Evolutionary conservation across 805 yeast species (phyloP), one percentile per base, ranked within the genome.

Genomic region (Wickerhamiella lipophila): DNA sequence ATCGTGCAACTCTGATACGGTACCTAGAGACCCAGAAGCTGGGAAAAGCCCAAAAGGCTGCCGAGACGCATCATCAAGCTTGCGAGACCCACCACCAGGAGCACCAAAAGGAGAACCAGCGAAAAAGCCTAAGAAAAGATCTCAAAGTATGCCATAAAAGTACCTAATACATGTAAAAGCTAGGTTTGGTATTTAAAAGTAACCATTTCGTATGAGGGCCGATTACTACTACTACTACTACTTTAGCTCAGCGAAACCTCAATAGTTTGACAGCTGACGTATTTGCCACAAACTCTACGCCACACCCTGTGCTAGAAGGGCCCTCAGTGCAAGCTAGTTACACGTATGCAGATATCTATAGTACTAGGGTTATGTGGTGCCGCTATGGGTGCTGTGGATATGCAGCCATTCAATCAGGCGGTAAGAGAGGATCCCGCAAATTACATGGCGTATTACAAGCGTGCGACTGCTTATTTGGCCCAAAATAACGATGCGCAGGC

Each of bases 391-490:
- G 38, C 49, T 13, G 40, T 49, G 9, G 53, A 51, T 32, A 34
- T 59, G 32, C 25, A 41, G 12, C 46, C 42, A 11, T 59, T 57
- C 45, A 64, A 64, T 47, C 51, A 52, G 12, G 64, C 62, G 3
- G 55, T 63, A 13, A 42, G 54, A 19, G 42, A 51, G 3, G 59
- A 58, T 21, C 64, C 64, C 23, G 34, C 47, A 7, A 58, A 60
- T 52, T 60, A 56, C 48, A 42, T 65, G 49, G 59, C 60, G 21
- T 53, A 59, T 25, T 68, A 62, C 56, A 61, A 62, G 51, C 60
- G 71, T 15, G 69, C 68, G 7, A 60, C 64, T 2, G 65, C 66
- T 38, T 59, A 61, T 41, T 56, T 66, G 22, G 59, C 66, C 2
- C 52, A 61, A 23, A 68, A 69, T 18, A 56, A 56, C 26, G 64